These are phyloP conservation scores for Phytophthora pinifolia DNA, from an alignment of 352 stramenopile genomes.

Conservation along the genomic window DNA sequence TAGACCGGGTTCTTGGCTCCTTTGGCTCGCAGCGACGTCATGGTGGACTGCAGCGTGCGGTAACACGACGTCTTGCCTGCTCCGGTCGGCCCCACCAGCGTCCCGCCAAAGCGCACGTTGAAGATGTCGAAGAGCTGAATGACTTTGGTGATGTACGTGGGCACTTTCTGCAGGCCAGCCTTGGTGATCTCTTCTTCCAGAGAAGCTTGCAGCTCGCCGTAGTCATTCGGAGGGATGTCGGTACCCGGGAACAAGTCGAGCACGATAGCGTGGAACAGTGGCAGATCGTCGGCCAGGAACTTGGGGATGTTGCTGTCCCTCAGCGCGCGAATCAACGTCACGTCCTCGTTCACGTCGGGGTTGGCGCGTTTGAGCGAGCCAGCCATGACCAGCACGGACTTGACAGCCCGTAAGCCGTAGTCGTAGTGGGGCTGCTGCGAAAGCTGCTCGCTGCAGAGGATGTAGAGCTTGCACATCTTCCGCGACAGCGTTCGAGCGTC, in stretches of 20 bases:
- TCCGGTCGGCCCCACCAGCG: conserved; percentile 85
- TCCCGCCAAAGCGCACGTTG: conserved; percentile 92
- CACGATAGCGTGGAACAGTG: conserved; percentile 92
- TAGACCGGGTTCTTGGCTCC: conserved; percentile 79
- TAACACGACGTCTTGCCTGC: conserved; percentile 90
- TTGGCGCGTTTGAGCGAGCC: conserved; percentile 87
- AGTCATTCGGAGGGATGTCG: conserved; percentile 85
- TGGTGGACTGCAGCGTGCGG: conserved; percentile 80
- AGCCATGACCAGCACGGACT: conserved; percentile 93
- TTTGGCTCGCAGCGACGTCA: conserved; percentile 75
- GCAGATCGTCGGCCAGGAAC: conserved; percentile 91
- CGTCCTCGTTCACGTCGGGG: conserved; percentile 76
- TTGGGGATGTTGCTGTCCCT: conserved; percentile 95
- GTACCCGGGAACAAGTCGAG: conserved; percentile 90
- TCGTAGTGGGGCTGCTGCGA: conserved; percentile 95
- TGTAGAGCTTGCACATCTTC: conserved; percentile 96
- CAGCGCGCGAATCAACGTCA: conserved; percentile 89
- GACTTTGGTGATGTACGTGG: conserved; percentile 91
- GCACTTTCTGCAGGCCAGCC: conserved; percentile 59
- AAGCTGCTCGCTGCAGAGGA: conserved; percentile 93
- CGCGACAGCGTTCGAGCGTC: conserved; percentile 92
- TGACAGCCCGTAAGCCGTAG: conserved; percentile 92
- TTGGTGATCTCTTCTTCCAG: conserved; percentile 63
- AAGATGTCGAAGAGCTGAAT: conserved; percentile 95
- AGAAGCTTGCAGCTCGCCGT: conserved; percentile 74